Evolutionary conservation across 495 filamentous ascomycete genomes (phyloP).

Genomic region (Tuber melanosporum): DNA sequence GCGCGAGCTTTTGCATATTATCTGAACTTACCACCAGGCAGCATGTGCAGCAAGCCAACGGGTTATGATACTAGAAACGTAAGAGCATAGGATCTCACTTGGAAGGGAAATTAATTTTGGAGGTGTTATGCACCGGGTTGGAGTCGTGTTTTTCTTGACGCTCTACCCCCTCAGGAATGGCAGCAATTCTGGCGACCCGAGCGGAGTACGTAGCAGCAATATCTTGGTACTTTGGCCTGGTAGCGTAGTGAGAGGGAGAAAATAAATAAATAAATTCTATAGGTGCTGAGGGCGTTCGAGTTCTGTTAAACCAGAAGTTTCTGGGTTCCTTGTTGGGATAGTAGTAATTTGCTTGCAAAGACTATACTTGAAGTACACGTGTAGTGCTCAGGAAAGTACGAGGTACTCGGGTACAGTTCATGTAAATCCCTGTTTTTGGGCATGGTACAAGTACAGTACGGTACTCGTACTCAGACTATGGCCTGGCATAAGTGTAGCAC

Average conservation of each 20-base stretch:
- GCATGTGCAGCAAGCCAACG: too few species aligned
- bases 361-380: too few species aligned
- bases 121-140: not conserved
- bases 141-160: not conserved
- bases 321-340: not conserved
- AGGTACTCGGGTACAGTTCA: not conserved
- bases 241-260: not conserved
- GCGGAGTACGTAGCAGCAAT: too few species aligned
- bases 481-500: not conserved
- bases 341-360: not conserved
- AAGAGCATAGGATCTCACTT: not conserved
- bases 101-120: not conserved
- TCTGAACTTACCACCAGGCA: too few species aligned
- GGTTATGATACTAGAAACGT: too few species aligned
- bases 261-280: not conserved
- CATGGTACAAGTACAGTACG: too few species aligned
- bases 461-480: too few species aligned
- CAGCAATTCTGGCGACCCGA: not conserved
- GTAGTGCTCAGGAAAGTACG: not conserved
- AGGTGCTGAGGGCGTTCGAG: too few species aligned
- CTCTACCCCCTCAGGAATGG: not conserved
- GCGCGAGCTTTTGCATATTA: too few species aligned
- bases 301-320: not conserved
- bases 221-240: not conserved
- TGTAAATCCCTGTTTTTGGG: too few species aligned